A percentile compares a stretch with the other conserved stretches of the same genome.
These are phyloP conservation scores for Mortierella sp. DNA, from an alignment of 371 early-diverging fungal species.

Conservation along the genomic window DNA sequence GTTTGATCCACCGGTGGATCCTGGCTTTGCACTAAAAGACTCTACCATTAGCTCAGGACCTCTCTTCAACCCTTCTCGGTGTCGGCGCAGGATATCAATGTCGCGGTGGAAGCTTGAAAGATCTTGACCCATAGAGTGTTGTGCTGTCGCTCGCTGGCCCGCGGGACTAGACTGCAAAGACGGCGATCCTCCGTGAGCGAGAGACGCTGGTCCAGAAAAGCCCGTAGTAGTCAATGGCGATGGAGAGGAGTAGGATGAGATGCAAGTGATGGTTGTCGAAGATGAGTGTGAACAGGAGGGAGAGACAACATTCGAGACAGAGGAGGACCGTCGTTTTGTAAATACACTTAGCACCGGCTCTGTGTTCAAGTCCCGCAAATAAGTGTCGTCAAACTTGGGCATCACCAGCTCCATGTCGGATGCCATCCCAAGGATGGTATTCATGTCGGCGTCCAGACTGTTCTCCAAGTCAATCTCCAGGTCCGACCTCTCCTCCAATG, in stretches of 20 bases:
- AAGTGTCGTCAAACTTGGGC: constrained; percentile 49
- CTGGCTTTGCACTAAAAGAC: not conserved
- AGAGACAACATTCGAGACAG: constrained; percentile 13
- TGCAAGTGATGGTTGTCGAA: constrained; percentile 33
- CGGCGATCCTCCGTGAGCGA: not conserved
- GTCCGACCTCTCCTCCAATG: not conserved
- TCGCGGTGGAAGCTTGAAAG: constrained; percentile 27
- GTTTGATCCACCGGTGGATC: not conserved
- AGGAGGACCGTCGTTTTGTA: constrained; percentile 13
- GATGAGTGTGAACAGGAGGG: constrained; percentile 25
- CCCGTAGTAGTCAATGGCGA: constrained; percentile 10
- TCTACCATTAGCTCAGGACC: not conserved
- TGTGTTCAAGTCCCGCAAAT: constrained; percentile 35
- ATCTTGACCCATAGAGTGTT: not conserved
- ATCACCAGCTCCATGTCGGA: constrained; percentile 55
- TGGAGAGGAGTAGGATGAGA: constrained; percentile 20
- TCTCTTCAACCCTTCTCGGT: constrained; percentile 27
- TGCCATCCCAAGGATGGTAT: constrained; percentile 46
- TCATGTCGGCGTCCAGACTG: constrained; percentile 37
- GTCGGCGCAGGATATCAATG: constrained; percentile 33
- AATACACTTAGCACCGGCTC: not conserved
- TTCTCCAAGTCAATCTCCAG: constrained; percentile 20
- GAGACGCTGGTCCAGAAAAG: not conserved
- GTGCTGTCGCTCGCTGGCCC: not conserved
- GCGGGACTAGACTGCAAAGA: not conserved